Evolutionary conservation across 441 rosid genomes (phyloP), one percentile per base, ranked within the genome.

Genomic region (Mallotus repandus): DNA sequence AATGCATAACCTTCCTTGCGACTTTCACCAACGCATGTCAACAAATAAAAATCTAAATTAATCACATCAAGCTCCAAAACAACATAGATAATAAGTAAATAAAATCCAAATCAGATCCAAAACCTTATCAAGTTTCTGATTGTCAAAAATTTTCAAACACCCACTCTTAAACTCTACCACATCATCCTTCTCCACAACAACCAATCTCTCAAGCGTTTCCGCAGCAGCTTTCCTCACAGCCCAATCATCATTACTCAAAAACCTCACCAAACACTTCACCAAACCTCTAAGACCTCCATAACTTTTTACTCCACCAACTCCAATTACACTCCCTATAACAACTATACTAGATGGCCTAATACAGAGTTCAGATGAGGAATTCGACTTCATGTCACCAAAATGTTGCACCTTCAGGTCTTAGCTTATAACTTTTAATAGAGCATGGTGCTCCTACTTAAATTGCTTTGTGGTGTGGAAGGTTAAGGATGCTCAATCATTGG

Each of bases 391-490:
- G 59, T 68, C 73, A 56, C 77, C 84, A 19, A 88, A 80, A 74
- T 89, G 77, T 22, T 85, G 86, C 77, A 92, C 96, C 70, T 79
- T 92, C 77, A 88, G 94, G 81, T 81, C 89, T 58, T 98, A 96
- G 87, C 84, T 93, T 74, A 84, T 83, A 8, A 81, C 84, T 22
- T 92, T 96, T 77, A 98, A 96, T 78, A 89, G 83, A 81, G 93
- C 90, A 16, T 96, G 97, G 98, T 88, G 93, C 68, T 79, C 82
- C 53, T 96, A 89, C 78, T 70, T 96, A 85, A 90, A 86, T 79
- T 86, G 85, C 64, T 96, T 96, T 86, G 98, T 86, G 69, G 88
- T 81, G 80, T 94, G 99, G 99, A 96, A 96, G 83, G 96, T 92
- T 64, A 92, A 91, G 83, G 98, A 96, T 83, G 99, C 99, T 13